Base-by-base conservation (phyloP, 257 asterid species). In the Lycium barbarum region DNA sequence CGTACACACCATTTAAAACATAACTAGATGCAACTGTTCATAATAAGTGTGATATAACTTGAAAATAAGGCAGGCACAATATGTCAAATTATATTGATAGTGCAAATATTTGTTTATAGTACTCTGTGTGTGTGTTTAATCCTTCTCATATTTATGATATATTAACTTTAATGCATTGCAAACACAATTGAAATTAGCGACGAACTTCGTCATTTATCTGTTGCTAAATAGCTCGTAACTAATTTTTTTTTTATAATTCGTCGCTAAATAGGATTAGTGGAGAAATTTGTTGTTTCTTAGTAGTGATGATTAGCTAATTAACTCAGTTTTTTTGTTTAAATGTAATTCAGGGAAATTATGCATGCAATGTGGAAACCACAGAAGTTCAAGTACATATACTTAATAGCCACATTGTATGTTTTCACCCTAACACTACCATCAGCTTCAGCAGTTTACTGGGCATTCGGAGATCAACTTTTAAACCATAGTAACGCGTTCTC, bases 301-400 rank as follows among this genome's bases (percentile, higher is more conserved):
- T 26, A 26, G 33, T 26, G 33, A 65, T 13, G 47, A 33, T 35
- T 14, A 67, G 7, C 11, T 67, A 36, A 36, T 68, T 61, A 61
- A 61, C 45, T 9, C 1, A 13, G 0, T 35, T 6, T 1, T 47
- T 15, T 36, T 2, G 5, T 1, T n/a, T n/a, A 1, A 73, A n/a
- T 74, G 7, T 13, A 22, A 51, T 76, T 71, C 83, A 95, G 98
- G 90, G 98, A 95, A 88, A 95, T 95, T 40, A 95, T 95, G 98
- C 98, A 95, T 84, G 98, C 98, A 2, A 95, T 95, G 98, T 95
- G 99, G 99, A 96, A 94, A 49, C 99, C 99, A 0, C 99, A 91
- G n/a, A 96, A 94, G 85, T 96, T 96, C 93, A 96, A 96, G 90
- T 93, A 90, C 95, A 94, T 96, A 9, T 96, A 96, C 90, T 87